Conservation (phyloP, 306 rosid genomes). For the Alnus glutinosa region DNA sequence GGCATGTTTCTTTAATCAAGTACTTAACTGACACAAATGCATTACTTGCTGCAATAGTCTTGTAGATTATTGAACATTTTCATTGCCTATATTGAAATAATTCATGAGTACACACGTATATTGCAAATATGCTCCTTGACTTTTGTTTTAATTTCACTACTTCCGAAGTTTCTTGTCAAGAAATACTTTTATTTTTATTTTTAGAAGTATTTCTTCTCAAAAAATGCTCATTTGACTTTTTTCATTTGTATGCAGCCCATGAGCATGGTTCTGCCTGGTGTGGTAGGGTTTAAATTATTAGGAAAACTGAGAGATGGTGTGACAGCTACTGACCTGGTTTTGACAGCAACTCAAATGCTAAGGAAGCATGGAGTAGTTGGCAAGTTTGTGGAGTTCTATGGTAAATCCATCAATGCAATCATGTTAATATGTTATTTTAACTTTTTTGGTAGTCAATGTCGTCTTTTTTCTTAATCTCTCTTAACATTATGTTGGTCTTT, state of each 20-base stretch:
- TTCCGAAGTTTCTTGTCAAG: slow-evolving; percentile 12
- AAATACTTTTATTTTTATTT: background rate
- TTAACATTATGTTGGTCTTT: slow-evolving; percentile 22
- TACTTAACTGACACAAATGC: background rate
- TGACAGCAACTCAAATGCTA: slow-evolving; percentile 93
- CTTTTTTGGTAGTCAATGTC: slow-evolving; percentile 1
- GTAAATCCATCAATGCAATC: slow-evolving; percentile 37
- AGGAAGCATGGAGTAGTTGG: slow-evolving; percentile 99
- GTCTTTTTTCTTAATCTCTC: slow-evolving; percentile 24
- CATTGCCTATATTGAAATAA: background rate
- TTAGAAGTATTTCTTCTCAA: slow-evolving; percentile 4
- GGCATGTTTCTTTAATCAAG: background rate
- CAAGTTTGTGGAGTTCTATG: slow-evolving; percentile 94
- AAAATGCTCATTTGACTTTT: slow-evolving; percentile 8
- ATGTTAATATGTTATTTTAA: slow-evolving; percentile 2
- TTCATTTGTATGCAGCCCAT: slow-evolving; percentile 62
- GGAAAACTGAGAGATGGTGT: slow-evolving; percentile 88
- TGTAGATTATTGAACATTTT: background rate
- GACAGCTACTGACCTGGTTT: slow-evolving; percentile 95
- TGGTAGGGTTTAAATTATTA: slow-evolving; percentile 82
- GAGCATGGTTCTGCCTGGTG: slow-evolving; percentile 99
- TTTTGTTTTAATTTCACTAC: background rate
- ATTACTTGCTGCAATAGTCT: background rate
- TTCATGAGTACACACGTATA: background rate
- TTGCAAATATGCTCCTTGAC: slow-evolving; percentile 3